A percentile compares a stretch with the other conserved stretches of the same genome.
These are phyloP conservation scores for Termitomyces sp. DNA, from an alignment of 1,284 basidiomycete genomes.

Conservation along the genomic window DNA sequence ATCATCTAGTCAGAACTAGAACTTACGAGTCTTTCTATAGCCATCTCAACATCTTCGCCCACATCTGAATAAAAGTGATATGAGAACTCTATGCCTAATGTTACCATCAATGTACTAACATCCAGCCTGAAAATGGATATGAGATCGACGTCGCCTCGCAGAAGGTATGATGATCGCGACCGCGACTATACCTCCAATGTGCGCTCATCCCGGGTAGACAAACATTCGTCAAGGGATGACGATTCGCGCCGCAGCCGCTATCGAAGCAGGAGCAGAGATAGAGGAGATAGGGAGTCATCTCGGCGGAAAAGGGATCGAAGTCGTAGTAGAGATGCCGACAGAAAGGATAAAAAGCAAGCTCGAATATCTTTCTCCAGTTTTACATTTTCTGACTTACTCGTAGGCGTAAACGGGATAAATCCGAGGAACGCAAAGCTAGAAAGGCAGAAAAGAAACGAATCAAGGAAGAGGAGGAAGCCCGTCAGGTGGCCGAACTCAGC, in stretches of 20 bases:
- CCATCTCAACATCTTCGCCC: slow-evolving; percentile 91
- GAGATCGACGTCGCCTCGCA: slow-evolving; percentile 38
- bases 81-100: slow-evolving; percentile 4
- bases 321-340: slow-evolving; percentile 37
- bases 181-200: slow-evolving; percentile 28
- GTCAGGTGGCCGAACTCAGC: slow-evolving; percentile 83
- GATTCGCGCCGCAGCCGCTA: slow-evolving; percentile 19
- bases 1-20: neutral
- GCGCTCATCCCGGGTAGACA: slow-evolving; percentile 28
- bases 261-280: slow-evolving; percentile 39
- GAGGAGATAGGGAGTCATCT: slow-evolving; percentile 34
- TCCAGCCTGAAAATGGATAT: slow-evolving; percentile 52
- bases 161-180: slow-evolving; percentile 36
- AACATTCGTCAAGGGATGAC: slow-evolving; percentile 29
- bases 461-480: slow-evolving; percentile 81
- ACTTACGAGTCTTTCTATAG: slow-evolving; percentile 74
- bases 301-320: slow-evolving; percentile 42
- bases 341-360: slow-evolving; percentile 62
- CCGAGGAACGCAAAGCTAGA: slow-evolving; percentile 68
- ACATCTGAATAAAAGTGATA: slow-evolving; percentile 56
- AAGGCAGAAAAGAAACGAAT: slow-evolving; percentile 80
- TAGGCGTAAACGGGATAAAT: slow-evolving; percentile 78
- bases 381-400: slow-evolving; percentile 7
- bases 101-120: slow-evolving; percentile 45
- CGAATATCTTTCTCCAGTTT: neutral